Evolutionary conservation across 2,329 filamentous ascomycete genomes (phyloP).

Genomic region (Nemania sp.): DNA sequence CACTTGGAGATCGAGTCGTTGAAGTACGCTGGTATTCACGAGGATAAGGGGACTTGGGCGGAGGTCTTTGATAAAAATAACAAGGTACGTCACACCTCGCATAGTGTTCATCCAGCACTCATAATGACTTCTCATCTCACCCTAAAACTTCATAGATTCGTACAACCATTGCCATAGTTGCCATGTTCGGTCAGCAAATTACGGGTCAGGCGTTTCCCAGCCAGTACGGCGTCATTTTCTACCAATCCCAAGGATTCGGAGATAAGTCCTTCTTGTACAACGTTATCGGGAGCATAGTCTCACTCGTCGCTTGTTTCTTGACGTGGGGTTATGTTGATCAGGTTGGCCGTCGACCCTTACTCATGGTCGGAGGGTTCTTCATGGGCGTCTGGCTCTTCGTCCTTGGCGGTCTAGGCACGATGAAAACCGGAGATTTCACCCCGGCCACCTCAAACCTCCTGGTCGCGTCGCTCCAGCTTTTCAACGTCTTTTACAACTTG

Average conservation of each 20-base stretch:
- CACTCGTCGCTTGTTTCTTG: constrained; percentile 14
- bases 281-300: constrained; percentile 10
- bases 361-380: constrained; percentile 20
- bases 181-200: constrained; percentile 22
- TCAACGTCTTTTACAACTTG: constrained; percentile 17
- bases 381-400: constrained; percentile 19
- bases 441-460: constrained; percentile 8
- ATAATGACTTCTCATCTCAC: constrained; percentile 1
- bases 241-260: constrained; percentile 18
- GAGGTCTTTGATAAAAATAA: constrained; percentile 15
- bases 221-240: constrained; percentile 21
- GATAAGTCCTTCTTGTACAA: constrained; percentile 15
- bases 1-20: constrained; percentile 16
- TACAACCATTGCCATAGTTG: constrained; percentile 11
- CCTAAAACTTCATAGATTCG: constrained; percentile 6
- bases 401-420: constrained; percentile 15
- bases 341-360: constrained; percentile 14
- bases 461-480: constrained; percentile 17
- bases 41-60: constrained; percentile 17
- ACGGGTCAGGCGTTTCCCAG: constrained; percentile 18
- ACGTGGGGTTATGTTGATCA: constrained; percentile 19
- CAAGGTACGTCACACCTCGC: constrained; percentile 5
- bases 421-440: constrained; percentile 4
- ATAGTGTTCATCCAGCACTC: not conserved
- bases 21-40: constrained; percentile 9